Evolutionary conservation across 208 protist species (phyloP), one percentile per base, ranked within the genome.

Genomic region (Acanthamoeba royreba): DNA sequence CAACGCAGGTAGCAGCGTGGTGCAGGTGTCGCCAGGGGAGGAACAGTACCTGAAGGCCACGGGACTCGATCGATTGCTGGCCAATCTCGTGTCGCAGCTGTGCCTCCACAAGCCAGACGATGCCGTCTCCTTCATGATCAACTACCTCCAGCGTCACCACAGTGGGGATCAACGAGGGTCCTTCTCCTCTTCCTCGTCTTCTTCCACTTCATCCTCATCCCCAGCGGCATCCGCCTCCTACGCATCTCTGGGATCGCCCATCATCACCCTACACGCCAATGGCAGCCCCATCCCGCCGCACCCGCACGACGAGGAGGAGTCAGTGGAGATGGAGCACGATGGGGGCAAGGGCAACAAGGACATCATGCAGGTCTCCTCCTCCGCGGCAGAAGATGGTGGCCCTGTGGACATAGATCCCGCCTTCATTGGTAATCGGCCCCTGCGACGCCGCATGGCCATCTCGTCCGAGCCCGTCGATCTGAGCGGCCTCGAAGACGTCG

Each of bases 41-140:
- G 66, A 93, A 45, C 63, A 93, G n/a, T 93, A 93, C 69, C 33
- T 93, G 17, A 77, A 93, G 47, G 40, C 42, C n/a, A 93, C 88
- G 28, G 88, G 88, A 13, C 13, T 93, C 31, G 63, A 81, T 81
- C 19, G 31, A 33, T 5, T 93, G 43, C 52, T 93, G 11, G 46
- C 55, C 25, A 81, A 53, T 53, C 88, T 93, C 5, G 69, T 81
- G 33, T 93, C 88, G 3, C 88, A 93, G 88, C 88, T 93, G 40
- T 93, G 42, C 63, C 17, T 58, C 25, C 63, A 93, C 33, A 93
- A 93, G 45, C 88, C 88, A 31, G 58, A 49, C 9, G 52, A 93
- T 42, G 61, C 69, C 46, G 47, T 93, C 46, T 17, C 9, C 22
- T 93, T 83, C 63, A 83, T 93, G 88, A 61, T 93, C 66, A 74